These are phyloP conservation scores for Globisporangium emineosum DNA, from an alignment of 352 stramenopile genomes.

Conservation along the genomic window DNA sequence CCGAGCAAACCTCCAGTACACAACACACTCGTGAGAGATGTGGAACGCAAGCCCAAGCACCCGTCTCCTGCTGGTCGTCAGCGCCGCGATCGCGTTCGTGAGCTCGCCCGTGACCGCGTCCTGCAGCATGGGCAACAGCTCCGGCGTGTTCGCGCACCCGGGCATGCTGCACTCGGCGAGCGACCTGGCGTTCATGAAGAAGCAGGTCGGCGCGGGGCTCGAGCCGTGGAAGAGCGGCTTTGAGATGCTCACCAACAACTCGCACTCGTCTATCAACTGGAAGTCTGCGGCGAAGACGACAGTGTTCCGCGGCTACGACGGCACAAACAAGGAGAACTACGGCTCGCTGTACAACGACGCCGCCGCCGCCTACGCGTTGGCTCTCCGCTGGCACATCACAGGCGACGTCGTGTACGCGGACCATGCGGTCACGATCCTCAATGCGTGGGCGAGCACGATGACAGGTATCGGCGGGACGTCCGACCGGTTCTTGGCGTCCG, in stretches of 20 bases:
- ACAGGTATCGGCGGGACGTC: conserved; percentile 16
- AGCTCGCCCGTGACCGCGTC: conserved; percentile 1
- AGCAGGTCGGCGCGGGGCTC: conserved; percentile 11
- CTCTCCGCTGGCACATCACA: conserved; percentile 19
- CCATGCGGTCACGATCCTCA: conserved; percentile 14
- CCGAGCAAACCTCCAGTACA: not conserved
- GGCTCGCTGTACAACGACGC: conserved; percentile 18
- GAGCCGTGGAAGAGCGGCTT: conserved; percentile 24
- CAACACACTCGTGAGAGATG: not conserved
- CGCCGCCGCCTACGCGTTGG: conserved; percentile 18
- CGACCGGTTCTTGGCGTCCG: conserved; percentile 19
- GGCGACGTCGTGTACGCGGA: conserved; percentile 15
- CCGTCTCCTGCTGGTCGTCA: not conserved
- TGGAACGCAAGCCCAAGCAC: not conserved
- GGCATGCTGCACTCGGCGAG: conserved; percentile 19
- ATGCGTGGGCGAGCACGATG: conserved; percentile 18
- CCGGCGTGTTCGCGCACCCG: conserved; percentile 13
- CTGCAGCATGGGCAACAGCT: conserved; percentile 11
- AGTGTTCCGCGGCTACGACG: conserved; percentile 14
- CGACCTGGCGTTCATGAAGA: conserved; percentile 19
- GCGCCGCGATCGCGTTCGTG: not conserved
- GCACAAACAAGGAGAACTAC: conserved; percentile 19
- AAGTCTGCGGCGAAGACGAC: conserved; percentile 9
- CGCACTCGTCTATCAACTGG: conserved; percentile 14
- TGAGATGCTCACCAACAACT: conserved; percentile 18